Evolutionary conservation across 1,284 basidiomycete species (phyloP).

Genomic region (Trichosporon faecale): DNA sequence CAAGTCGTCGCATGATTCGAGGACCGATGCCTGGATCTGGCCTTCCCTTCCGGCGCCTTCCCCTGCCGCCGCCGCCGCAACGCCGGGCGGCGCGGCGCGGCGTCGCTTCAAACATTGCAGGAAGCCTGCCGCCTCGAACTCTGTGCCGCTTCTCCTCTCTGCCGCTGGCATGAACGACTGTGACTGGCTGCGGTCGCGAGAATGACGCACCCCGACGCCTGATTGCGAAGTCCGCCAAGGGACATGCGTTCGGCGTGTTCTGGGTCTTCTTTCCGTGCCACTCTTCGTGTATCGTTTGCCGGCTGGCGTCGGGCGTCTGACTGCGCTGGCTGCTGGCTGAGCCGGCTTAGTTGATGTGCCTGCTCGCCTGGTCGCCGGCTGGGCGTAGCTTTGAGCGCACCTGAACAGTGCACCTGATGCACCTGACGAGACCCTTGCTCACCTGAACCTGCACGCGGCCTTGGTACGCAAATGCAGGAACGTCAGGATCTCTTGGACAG

Average conservation of each 20-base stretch:
- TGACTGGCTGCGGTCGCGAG: neutral
- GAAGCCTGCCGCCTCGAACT: neutral
- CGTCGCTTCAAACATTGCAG: neutral
- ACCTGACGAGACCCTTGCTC: too few species aligned
- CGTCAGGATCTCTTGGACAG: too few species aligned
- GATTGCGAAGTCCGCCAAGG: too few species aligned
- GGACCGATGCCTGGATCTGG: neutral
- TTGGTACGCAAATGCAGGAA: too few species aligned
- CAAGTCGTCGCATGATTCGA: conserved; percentile 3
- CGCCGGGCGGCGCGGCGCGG: neutral
- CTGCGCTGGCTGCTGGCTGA: neutral
- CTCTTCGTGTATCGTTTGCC: neutral
- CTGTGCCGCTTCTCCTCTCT: neutral
- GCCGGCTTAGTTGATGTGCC: too few species aligned
- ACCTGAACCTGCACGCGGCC: too few species aligned
- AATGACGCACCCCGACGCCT: neutral
- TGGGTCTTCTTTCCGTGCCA: neutral
- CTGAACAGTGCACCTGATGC: too few species aligned
- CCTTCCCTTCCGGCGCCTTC: neutral
- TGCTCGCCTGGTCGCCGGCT: too few species aligned
- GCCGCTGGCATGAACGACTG: neutral
- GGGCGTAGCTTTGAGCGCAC: too few species aligned
- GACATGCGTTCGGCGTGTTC: neutral
- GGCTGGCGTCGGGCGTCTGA: neutral
- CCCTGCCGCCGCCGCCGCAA: neutral